Base-by-base conservation (phyloP, 768 basidiomycete species). In the Naganishia randhawae region DNA sequence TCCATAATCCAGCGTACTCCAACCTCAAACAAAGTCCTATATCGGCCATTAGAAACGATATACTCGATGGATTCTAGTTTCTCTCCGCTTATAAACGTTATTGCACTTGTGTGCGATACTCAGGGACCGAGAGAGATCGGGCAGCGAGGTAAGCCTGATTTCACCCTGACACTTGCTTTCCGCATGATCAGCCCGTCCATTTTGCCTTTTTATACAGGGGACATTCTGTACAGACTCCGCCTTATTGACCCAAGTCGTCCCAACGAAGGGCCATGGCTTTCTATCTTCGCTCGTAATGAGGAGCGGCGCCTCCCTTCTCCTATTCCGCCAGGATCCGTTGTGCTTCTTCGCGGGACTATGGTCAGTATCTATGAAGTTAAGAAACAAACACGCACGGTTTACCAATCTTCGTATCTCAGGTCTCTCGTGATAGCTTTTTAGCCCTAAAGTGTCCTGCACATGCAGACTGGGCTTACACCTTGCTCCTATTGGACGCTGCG, bases 391-490 rank as follows among this genome's bases (percentile, higher is more conserved):
- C 19, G 6, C 8, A 8, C 14, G 45, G n/a, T 55, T 35, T 11
- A 55, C 31, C 9, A 6, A 35, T 19, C 33, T 10, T 5, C 19
- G 4, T 25, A 1, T 57, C 22, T n/a, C 55, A 61, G 57, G 16
- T 41, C 17, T 37, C 16, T 25, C 37, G 37, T 11, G 57, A 61
- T 17, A 41, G 25, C 17, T n/a, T 27, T 19, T 4, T 61, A 2
- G 27, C 33, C 6, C 5, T 61, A 25, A 61, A 61, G 27, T 61
- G 57, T 41, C 57, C 57, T 6, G 57, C 57, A 16, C 57, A 61
- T 41, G 57, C 57, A 0, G 32, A 29, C 27, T 61, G 57, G 57
- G 41, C 57, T 14, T 61, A 42, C 32, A 39, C 37, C 37, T 37
- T 55, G 22, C 32, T 61, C 3, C 33, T 61, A 2, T 25, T 13